Conservation (phyloP, 768 basidiomycete species). For the Trichaptum fuscoviolaceum region DNA sequence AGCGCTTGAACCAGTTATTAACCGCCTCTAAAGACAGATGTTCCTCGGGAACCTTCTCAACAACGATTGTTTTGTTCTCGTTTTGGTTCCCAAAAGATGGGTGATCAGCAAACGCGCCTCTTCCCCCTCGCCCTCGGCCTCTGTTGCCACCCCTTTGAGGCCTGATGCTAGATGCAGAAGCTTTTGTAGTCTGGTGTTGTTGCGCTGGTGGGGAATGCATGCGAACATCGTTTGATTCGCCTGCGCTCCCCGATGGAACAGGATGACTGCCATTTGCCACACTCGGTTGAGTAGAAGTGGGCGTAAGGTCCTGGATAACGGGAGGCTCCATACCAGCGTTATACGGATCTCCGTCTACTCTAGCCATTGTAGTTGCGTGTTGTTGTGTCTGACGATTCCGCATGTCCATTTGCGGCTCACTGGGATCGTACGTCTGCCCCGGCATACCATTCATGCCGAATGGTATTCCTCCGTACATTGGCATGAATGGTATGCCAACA, state of each 20-base stretch:
- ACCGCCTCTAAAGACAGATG: slow-evolving; percentile 73
- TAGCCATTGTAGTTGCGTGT: slow-evolving; percentile 54
- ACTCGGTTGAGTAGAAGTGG: slow-evolving; percentile 18
- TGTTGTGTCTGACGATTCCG: slow-evolving; percentile 42
- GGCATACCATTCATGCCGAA: slow-evolving; percentile 42
- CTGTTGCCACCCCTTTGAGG: slow-evolving; percentile 15
- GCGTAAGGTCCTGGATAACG: slow-evolving; percentile 81
- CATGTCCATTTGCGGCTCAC: slow-evolving; percentile 79
- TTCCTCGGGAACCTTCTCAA: slow-evolving; percentile 90
- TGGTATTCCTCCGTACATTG: slow-evolving; percentile 57
- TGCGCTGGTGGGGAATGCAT: neutral
- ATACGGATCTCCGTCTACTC: slow-evolving; percentile 40
- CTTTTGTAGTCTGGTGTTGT: neutral
- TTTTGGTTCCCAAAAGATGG: slow-evolving; percentile 64
- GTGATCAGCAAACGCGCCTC: slow-evolving; percentile 38
- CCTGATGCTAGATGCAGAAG: neutral
- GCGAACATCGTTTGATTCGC: neutral
- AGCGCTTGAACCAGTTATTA: slow-evolving; percentile 86
- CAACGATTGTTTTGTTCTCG: slow-evolving; percentile 78
- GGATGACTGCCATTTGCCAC: neutral
- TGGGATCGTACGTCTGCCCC: slow-evolving; percentile 64
- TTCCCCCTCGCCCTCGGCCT: slow-evolving; percentile 35
- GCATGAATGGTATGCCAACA: slow-evolving; percentile 53
- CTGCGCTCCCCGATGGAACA: neutral
- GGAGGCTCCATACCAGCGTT: slow-evolving; percentile 54